Conservation (phyloP, 352 stramenopile genomes). For the Phytophthora pinifolia region DNA sequence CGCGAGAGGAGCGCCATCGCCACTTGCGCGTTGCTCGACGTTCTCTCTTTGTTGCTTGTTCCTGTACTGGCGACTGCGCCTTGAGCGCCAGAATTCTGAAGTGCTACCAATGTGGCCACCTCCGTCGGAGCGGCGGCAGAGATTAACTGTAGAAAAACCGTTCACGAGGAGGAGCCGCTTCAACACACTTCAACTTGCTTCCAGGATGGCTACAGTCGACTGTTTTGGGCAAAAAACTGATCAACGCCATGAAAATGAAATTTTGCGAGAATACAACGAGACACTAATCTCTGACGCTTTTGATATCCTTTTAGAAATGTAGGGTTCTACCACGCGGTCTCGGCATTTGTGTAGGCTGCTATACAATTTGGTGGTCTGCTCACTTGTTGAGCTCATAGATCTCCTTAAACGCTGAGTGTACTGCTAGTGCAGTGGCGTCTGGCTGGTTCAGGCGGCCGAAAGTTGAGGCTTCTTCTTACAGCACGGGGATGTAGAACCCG, state of each 20-base stretch:
- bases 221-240: constrained; percentile 1
- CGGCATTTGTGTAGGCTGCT: too few species aligned
- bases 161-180: constrained; percentile 4
- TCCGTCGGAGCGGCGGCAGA: constrained; percentile 10
- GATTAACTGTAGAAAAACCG: constrained; percentile 17
- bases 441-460: not conserved
- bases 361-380: constrained; percentile 6
- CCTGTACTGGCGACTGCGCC: constrained; percentile 2
- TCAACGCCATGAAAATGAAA: not conserved
- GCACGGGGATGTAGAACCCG: constrained; percentile 35
- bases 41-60: constrained; percentile 18
- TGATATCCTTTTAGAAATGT: not conserved
- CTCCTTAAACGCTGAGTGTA: not conserved
- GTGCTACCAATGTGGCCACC: constrained; percentile 2
- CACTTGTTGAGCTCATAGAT: not conserved
- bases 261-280: constrained; percentile 1
- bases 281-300: too few species aligned
- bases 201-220: constrained; percentile 10
- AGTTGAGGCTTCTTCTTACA: constrained; percentile 10
- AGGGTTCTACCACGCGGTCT: not conserved
- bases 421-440: constrained; percentile 7
- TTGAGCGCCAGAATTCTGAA: constrained; percentile 19
- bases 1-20: constrained; percentile 27
- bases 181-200: constrained; percentile 16
- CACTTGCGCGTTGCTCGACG: constrained; percentile 18